Evolutionary conservation across 768 basidiomycete species (phyloP).

Genomic region (Rhodotorula paludigena): DNA sequence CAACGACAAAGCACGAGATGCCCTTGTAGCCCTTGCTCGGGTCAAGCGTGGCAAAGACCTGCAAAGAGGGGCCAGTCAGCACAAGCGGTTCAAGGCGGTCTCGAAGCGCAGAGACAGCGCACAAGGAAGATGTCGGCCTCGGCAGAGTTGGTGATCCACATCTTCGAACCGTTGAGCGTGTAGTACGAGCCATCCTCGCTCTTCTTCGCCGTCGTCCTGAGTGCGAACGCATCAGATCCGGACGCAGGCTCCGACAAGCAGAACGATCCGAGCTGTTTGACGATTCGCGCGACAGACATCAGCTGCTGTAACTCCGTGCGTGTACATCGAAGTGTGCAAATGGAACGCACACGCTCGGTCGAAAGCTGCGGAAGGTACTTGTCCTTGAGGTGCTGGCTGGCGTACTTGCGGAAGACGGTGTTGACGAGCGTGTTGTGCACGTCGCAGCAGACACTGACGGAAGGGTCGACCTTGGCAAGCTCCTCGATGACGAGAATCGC

Average conservation of each 20-base stretch:
- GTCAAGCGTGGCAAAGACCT: slow-evolving; percentile 94
- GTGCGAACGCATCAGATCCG: slow-evolving; percentile 93
- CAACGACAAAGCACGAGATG: slow-evolving; percentile 94
- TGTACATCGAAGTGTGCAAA: too few species aligned
- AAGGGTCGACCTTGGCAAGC: slow-evolving; percentile 90
- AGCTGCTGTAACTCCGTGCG: too few species aligned
- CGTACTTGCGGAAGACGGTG: slow-evolving; percentile 84
- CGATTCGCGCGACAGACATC: too few species aligned
- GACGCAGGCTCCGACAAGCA: slow-evolving; percentile 87
- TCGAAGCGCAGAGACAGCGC: slow-evolving; percentile 3
- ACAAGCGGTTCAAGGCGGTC: slow-evolving; percentile 55
- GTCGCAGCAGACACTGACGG: slow-evolving; percentile 92
- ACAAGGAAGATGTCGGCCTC: slow-evolving; percentile 45
- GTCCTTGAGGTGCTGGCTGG: slow-evolving; percentile 73
- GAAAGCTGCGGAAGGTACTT: slow-evolving; percentile 82
- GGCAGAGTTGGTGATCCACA: slow-evolving; percentile 49
- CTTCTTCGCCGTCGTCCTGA: slow-evolving; percentile 85
- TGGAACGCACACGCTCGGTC: slow-evolving; percentile 60
- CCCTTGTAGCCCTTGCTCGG: slow-evolving; percentile 96
- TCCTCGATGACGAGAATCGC: slow-evolving; percentile 97
- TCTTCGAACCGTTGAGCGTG: slow-evolving; percentile 92
- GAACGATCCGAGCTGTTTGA: slow-evolving; percentile 91
- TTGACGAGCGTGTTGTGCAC: slow-evolving; percentile 99
- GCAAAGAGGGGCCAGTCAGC: slow-evolving; percentile 53
- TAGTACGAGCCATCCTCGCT: slow-evolving; percentile 68